Evolutionary conservation across 768 basidiomycete species (phyloP).

Genomic region (Pulveroboletus sp.): DNA sequence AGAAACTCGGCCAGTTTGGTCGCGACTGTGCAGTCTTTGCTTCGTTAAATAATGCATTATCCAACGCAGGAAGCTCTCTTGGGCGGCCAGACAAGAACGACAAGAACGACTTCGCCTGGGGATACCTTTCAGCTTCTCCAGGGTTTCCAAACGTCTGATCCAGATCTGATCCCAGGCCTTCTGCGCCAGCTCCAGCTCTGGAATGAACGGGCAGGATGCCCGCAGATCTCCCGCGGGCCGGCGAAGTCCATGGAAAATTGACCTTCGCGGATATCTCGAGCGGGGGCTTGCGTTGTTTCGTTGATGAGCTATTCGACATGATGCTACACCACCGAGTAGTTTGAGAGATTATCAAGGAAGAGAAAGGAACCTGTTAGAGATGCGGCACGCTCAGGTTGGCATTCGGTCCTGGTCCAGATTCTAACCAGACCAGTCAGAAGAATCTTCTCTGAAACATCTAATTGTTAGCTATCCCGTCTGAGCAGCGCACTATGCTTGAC

Average conservation of each 20-base stretch:
- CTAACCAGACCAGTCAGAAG: slow-evolving; percentile 12
- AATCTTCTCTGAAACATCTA: slow-evolving; percentile 1
- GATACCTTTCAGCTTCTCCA: slow-evolving; percentile 2
- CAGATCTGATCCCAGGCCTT: neutral
- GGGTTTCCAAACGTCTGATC: slow-evolving; percentile 3
- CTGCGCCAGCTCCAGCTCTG: neutral
- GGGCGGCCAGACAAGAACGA: slow-evolving; percentile 15
- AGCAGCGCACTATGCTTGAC: slow-evolving; percentile 4
- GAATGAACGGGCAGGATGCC: slow-evolving; percentile 1
- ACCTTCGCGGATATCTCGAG: neutral
- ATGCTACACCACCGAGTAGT: neutral
- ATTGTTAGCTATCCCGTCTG: neutral
- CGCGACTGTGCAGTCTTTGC: slow-evolving; percentile 24
- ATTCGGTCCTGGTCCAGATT: slow-evolving; percentile 6
- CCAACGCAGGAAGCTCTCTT: slow-evolving; percentile 13
- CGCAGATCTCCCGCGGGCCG: neutral
- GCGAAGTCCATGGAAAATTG: neutral
- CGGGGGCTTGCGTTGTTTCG: slow-evolving; percentile 7
- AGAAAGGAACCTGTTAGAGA: neutral
- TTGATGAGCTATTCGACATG: slow-evolving; percentile 13
- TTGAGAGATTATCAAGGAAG: neutral
- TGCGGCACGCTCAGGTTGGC: neutral
- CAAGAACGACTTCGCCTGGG: slow-evolving; percentile 10
- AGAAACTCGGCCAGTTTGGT: slow-evolving; percentile 23
- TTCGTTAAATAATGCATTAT: slow-evolving; percentile 23